Evolutionary conservation across 2,329 filamentous ascomycete species (phyloP).

Genomic region (Aspergillus aculeatus): DNA sequence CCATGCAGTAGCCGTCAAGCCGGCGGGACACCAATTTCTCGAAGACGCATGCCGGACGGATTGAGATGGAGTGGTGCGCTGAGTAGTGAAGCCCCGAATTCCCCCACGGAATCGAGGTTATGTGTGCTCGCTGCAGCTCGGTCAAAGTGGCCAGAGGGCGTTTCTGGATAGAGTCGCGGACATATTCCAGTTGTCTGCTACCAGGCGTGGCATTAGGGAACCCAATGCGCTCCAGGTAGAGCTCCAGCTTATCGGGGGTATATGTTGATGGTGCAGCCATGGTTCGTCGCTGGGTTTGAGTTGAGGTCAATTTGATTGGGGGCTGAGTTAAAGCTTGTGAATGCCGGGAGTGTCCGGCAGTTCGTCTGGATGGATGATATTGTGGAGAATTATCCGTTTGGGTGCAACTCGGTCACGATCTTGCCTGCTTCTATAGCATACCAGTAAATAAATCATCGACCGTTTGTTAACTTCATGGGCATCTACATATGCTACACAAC

Average conservation of each 20-base stretch:
- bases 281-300: neutral
- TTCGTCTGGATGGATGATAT: too few relatives aligned
- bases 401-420: too few relatives aligned
- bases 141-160: conserved; percentile 34
- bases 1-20: conserved; percentile 62
- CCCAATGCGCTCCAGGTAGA: conserved; percentile 36
- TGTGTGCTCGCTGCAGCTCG: conserved; percentile 44
- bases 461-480: too few relatives aligned
- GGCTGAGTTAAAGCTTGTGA: too few relatives aligned
- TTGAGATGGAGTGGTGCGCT: conserved; percentile 47
- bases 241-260: conserved; percentile 35
- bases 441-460: too few relatives aligned
- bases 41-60: conserved; percentile 52
- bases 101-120: conserved; percentile 55
- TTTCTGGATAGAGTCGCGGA: conserved; percentile 27
- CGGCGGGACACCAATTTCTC: conserved; percentile 53
- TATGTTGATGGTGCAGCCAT: conserved; percentile 23
- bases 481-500: too few relatives aligned
- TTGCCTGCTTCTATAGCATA: too few relatives aligned
- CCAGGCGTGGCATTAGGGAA: conserved; percentile 19
- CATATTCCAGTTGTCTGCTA: conserved; percentile 23
- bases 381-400: too few relatives aligned
- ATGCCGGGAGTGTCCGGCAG: too few relatives aligned
- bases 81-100: conserved; percentile 58
- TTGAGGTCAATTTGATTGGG: neutral